phyloP scores from a whole-genome alignment of 2,329 filamentous ascomycete genomes.

The Talaromyces sp. region DNA sequence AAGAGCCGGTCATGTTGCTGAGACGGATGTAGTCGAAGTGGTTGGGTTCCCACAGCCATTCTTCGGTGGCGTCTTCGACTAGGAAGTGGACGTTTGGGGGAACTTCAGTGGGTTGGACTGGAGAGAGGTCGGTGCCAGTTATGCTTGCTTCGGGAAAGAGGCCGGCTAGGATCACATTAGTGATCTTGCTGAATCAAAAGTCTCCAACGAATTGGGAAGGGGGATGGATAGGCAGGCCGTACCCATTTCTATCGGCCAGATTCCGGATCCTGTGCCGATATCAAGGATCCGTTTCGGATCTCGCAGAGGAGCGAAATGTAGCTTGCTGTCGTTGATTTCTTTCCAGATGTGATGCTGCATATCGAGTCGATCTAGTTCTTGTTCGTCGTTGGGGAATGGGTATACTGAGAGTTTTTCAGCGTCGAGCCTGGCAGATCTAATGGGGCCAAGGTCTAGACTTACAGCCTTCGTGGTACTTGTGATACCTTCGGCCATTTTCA shows the following conservation, averaged over 20 bases:
- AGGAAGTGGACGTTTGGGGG: slow-evolving; percentile 72
- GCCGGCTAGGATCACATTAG: slow-evolving; percentile 24
- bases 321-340: slow-evolving; percentile 41
- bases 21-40: slow-evolving; percentile 60
- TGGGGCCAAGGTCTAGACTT: slow-evolving; percentile 20
- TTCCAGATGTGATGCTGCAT: slow-evolving; percentile 55
- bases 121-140: slow-evolving; percentile 63
- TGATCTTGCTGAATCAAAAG: too few relatives aligned
- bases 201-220: not conserved
- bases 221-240: slow-evolving; percentile 21
- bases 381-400: slow-evolving; percentile 51
- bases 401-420: slow-evolving; percentile 31
- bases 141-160: slow-evolving; percentile 57
- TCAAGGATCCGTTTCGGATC: slow-evolving; percentile 52
- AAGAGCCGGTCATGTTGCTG: slow-evolving; percentile 55
- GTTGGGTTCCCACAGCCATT: slow-evolving; percentile 54
- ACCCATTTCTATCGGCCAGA: slow-evolving; percentile 67
- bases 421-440: not conserved
- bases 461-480: slow-evolving; percentile 45
- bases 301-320: slow-evolving; percentile 48
- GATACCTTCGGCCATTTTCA: slow-evolving; percentile 43
- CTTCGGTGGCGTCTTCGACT: slow-evolving; percentile 64
- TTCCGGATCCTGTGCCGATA: slow-evolving; percentile 59
- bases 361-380: slow-evolving; percentile 54
- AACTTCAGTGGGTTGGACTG: slow-evolving; percentile 62